Evolutionary conservation across 1,284 basidiomycete species (phyloP).

Genomic region (Apiotrichum gamsii): DNA sequence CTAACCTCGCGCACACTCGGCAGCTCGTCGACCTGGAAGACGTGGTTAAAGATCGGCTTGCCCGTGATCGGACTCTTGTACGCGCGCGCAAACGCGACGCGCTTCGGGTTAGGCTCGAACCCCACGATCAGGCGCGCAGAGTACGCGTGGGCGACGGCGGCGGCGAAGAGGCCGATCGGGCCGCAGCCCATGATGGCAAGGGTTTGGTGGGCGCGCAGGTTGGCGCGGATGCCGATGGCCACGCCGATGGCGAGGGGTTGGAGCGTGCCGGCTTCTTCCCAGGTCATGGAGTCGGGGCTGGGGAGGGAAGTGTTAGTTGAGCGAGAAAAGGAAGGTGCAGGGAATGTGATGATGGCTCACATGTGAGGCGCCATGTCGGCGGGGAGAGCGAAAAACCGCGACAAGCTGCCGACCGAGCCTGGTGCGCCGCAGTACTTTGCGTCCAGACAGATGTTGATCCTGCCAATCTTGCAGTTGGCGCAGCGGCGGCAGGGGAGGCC

Average conservation of each 20-base stretch:
- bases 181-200: slow-evolving; percentile 45
- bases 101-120: slow-evolving; percentile 65
- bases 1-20: slow-evolving; percentile 12
- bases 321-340: too few relatives aligned
- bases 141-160: slow-evolving; percentile 51
- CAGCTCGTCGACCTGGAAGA: slow-evolving; percentile 29
- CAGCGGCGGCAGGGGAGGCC: slow-evolving; percentile 51
- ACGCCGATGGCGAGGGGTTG: slow-evolving; percentile 69
- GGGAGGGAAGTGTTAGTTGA: too few relatives aligned
- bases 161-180: slow-evolving; percentile 49
- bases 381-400: slow-evolving; percentile 38
- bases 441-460: slow-evolving; percentile 56
- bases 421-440: slow-evolving; percentile 41
- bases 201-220: slow-evolving; percentile 38
- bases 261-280: slow-evolving; percentile 57
- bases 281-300: slow-evolving; percentile 45
- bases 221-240: slow-evolving; percentile 38
- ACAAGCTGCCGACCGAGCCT: slow-evolving; percentile 38
- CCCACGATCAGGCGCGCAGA: slow-evolving; percentile 42
- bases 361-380: slow-evolving; percentile 46
- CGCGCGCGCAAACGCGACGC: slow-evolving; percentile 76
- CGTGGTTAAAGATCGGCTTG: slow-evolving; percentile 38
- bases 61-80: slow-evolving; percentile 52
- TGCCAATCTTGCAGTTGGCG: slow-evolving; percentile 56
- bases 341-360: too few relatives aligned